Base-by-base conservation (phyloP, 208 protist species). In the Novymonas esmeraldas region DNA sequence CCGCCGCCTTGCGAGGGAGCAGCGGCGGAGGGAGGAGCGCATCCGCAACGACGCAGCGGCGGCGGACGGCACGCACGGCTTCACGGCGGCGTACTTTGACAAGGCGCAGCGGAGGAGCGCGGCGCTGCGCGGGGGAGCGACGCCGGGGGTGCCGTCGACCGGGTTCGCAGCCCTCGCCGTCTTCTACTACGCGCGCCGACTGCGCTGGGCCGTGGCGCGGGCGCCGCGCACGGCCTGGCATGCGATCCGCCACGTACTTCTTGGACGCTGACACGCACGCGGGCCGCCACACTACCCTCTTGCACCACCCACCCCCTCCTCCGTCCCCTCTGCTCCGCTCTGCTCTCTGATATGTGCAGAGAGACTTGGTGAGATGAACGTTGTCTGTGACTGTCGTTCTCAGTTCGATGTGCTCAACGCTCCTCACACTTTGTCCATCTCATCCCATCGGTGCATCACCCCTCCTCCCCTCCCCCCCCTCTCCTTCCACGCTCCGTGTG, bases 51-150 rank as follows among this genome's bases (percentile, higher is more conserved):
- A 82, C 18, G 69, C 74, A 9, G 67, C 72, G 22, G 60, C 51
- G 2, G 70, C 78, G 20, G 76, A 82, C 44, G 84, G 88, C 39
- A 84, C 84, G 26, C 88, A 94, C 55, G 88, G 88, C 34, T 94
- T 87, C 69, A 90, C 79, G 7, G 66, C 76, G 13, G 79, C 78
- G 24, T 84, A 94, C 72, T 94, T 94, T 73, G 77, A 78, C 2
- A 51, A 70, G 11, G 52, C 81, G 38, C 50, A 67, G 51, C 38
- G 34, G 22, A 73, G 48, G 29, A 63, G 44, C 26, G 70, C 49
- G 18, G 26, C 48, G 11, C 45, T 66, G 22, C 63, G 76, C n/a
- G 62, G 55, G 2, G 33, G n/a, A 33, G n/a, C 4, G 18, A 14
- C 4, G 13, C 22, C 49, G 3, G 20, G 42, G 11, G n/a, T n/a